Base-by-base conservation (phyloP, 1,284 basidiomycete species). In the Cerrena zonata region DNA sequence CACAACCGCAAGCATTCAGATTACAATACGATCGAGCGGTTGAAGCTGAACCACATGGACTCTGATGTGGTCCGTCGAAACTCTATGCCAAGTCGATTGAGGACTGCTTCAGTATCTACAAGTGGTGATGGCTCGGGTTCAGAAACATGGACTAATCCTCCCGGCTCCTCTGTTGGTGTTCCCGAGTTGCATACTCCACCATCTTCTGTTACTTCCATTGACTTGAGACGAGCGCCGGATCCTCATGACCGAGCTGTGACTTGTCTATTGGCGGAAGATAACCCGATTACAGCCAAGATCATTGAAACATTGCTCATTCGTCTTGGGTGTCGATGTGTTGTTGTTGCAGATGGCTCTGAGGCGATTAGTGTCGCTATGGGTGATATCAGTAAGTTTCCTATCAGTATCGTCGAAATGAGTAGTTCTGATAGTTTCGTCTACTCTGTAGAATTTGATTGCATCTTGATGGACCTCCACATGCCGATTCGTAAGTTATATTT, bases 341-440 rank as follows among this genome's bases (percentile, higher is more conserved):
- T 94, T 4, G 95, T 97, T 19, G 83, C 91, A 47, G 94, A 99
- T 69, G 96, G 95, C 12, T 93, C 94, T 4, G 94, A 96, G 65
- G 95, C 95, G 21, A 88, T 98, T 58, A 93, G 94, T 57, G 87
- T 95, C 52, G 94, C 94, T 10, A 95, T 97, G 84, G 92, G 93
- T 45, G 93, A 94, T 65, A 93, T 94, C 69, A 89, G 91, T 91
- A 67, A 75, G 90, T 81, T 58, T 51, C 45, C 21, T 52, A 54
- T 51, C 60, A 67, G 30, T 34, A 44, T 65, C n/a, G n/a, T n/a
- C n/a, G n/a, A n/a, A n/a, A n/a, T n/a, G n/a, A n/a, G n/a, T n/a
- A n/a, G 5, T 34, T 37, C 44, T 45, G 48, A 56, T 39, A 38
- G 38, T 19, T 51, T 57, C 30, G 15, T 34, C 15, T 34, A 15